Conservation (phyloP, 2,329 filamentous ascomycete species). For the Chaetomium strumarium region DNA sequence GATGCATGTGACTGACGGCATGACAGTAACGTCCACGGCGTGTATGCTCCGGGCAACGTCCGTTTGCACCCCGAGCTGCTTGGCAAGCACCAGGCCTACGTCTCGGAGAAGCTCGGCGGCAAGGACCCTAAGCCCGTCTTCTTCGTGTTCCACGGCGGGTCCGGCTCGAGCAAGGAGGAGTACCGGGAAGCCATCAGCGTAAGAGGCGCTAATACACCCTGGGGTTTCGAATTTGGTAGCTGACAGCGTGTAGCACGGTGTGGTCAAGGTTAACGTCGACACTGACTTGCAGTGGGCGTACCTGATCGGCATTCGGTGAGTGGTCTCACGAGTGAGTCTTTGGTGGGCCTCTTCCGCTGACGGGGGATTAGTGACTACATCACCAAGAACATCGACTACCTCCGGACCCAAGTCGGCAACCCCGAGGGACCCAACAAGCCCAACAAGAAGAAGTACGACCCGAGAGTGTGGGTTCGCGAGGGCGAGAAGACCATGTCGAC, state of each 20-base stretch:
- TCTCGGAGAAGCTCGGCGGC: constrained; percentile 70
- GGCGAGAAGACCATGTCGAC: constrained; percentile 94
- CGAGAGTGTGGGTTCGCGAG: constrained; percentile 63
- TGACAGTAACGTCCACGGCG: constrained; percentile 84
- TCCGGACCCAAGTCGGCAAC: constrained; percentile 83
- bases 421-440: constrained; percentile 90
- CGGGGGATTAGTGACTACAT: constrained; percentile 62
- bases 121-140: constrained; percentile 87
- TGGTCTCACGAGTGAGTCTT: no score
- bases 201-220: background rate
- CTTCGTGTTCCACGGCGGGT: constrained; percentile 99
- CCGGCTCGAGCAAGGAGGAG: constrained; percentile 84
- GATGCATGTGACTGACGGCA: background rate
- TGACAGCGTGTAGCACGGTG: constrained; percentile 46
- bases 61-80: constrained; percentile 94
- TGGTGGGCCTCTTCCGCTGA: background rate
- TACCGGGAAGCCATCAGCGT: constrained; percentile 72
- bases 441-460: constrained; percentile 96
- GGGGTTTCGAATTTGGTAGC: background rate
- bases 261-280: constrained; percentile 99
- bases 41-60: constrained; percentile 94
- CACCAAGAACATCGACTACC: constrained; percentile 90
- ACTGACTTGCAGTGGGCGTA: constrained; percentile 97
- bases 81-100: constrained; percentile 90
- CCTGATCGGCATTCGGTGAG: constrained; percentile 70